Evolutionary conservation across 2,329 filamentous ascomycete genomes (phyloP).

Genomic region (Nigrograna mackinnonii): DNA sequence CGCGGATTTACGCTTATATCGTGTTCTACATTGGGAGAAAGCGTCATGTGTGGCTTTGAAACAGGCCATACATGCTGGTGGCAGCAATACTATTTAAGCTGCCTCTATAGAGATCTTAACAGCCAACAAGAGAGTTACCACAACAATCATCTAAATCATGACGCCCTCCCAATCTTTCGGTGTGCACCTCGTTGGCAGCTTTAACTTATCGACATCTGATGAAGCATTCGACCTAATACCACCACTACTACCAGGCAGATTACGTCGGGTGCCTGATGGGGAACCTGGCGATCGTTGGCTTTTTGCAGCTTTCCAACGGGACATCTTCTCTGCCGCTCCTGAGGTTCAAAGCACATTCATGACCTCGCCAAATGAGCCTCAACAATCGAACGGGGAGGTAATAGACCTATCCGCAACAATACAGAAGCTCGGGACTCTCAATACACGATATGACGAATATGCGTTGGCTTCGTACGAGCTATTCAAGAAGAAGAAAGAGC

Average conservation of each 20-base stretch:
- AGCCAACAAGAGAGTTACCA: too few species aligned
- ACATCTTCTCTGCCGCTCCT: conserved; percentile 8
- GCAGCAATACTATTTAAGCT: too few species aligned
- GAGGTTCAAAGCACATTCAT: not conserved
- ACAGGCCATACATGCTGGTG: not conserved
- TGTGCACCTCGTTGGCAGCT: conserved; percentile 19
- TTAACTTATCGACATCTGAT: conserved; percentile 8
- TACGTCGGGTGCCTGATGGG: conserved; percentile 19
- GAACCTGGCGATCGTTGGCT: conserved; percentile 13
- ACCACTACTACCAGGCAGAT: conserved; percentile 8
- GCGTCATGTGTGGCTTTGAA: not conserved
- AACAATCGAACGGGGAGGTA: not conserved
- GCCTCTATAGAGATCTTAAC: too few species aligned
- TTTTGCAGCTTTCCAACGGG: conserved; percentile 13
- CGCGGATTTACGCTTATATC: not conserved
- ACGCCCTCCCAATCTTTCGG: conserved; percentile 2
- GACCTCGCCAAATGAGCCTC: not conserved
- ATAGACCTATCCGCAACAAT: conserved; percentile 8
- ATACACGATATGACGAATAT: conserved; percentile 35
- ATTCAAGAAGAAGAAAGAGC: conserved; percentile 30
- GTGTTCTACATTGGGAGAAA: too few species aligned
- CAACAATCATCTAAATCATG: not conserved
- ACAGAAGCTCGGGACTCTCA: conserved; percentile 11
- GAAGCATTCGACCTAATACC: conserved; percentile 9
- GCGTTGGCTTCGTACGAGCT: conserved; percentile 37